phyloP scores from a whole-genome alignment of 1,139 yeast genomes.

The Candida sp. region DNA sequence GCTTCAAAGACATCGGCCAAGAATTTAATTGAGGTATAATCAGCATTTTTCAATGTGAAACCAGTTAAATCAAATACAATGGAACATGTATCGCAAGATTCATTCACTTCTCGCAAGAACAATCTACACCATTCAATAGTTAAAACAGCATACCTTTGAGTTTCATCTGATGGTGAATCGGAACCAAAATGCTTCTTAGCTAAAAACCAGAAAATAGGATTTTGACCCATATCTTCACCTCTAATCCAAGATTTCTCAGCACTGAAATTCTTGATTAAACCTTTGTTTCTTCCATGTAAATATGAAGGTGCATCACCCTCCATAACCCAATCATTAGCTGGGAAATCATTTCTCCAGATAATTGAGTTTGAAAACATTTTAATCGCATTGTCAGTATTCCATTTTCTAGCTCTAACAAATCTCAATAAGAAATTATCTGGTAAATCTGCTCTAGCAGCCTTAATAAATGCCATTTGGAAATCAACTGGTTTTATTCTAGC shows the following conservation, averaged over 20 bases:
- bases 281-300: constrained; percentile 26
- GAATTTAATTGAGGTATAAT: constrained; percentile 40
- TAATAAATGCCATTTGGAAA: constrained; percentile 22
- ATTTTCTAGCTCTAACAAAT: constrained; percentile 44
- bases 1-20: constrained; percentile 46
- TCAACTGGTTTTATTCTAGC: constrained; percentile 15
- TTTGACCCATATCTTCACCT: constrained; percentile 35
- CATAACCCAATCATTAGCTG: constrained; percentile 27
- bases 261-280: constrained; percentile 35
- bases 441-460: constrained; percentile 26
- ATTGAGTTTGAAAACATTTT: constrained; percentile 35
- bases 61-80: constrained; percentile 46
- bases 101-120: constrained; percentile 31
- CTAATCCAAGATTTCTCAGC: constrained; percentile 37
- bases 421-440: constrained; percentile 33
- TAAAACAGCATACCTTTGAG: constrained; percentile 35
- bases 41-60: constrained; percentile 44
- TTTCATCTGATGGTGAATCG: constrained; percentile 36
- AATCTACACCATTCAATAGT: constrained; percentile 41
- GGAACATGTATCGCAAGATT: constrained; percentile 34
- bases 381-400: constrained; percentile 28
- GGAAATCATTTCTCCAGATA: constrained; percentile 34
- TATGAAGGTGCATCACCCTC: constrained; percentile 42
- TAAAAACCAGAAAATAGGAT: constrained; percentile 38
- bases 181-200: constrained; percentile 40